phyloP scores from a whole-genome alignment of 2,329 filamentous ascomycete species.

The Colletotrichum liaoningense region DNA sequence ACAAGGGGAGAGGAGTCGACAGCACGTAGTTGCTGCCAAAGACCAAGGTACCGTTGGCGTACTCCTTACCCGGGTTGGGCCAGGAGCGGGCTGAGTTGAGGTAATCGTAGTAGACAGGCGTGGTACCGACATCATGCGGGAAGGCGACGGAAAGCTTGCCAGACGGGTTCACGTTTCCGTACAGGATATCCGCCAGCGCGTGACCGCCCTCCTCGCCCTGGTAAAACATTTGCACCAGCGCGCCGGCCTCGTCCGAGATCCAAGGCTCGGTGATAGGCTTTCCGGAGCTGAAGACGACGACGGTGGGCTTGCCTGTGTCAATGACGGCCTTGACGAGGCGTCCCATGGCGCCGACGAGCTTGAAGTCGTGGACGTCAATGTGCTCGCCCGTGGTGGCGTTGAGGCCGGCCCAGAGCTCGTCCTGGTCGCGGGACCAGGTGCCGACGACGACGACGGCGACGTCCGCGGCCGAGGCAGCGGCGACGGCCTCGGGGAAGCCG shows the following conservation, averaged over 20 bases:
- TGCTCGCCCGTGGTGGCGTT: slow-evolving; percentile 83
- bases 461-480: slow-evolving; percentile 73
- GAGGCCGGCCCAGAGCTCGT: slow-evolving; percentile 75
- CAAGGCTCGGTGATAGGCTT: slow-evolving; percentile 80
- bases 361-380: slow-evolving; percentile 72
- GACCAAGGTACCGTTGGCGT: slow-evolving; percentile 68
- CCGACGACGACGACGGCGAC: slow-evolving; percentile 80
- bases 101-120: slow-evolving; percentile 79
- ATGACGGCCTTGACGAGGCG: slow-evolving; percentile 75
- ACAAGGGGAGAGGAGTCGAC: slow-evolving; percentile 68
- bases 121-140: slow-evolving; percentile 73
- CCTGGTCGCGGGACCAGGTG: slow-evolving; percentile 80
- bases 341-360: slow-evolving; percentile 77
- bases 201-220: slow-evolving; percentile 76
- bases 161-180: slow-evolving; percentile 73
- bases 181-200: slow-evolving; percentile 74
- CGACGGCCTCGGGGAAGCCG: slow-evolving; percentile 74
- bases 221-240: slow-evolving; percentile 81
- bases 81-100: slow-evolving; percentile 71
- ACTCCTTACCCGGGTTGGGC: slow-evolving; percentile 63
- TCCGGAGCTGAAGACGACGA: slow-evolving; percentile 76
- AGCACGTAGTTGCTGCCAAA: slow-evolving; percentile 77
- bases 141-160: slow-evolving; percentile 76
- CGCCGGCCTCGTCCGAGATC: slow-evolving; percentile 74
- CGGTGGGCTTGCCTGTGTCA: slow-evolving; percentile 73